phyloP scores from a whole-genome alignment of 2,329 filamentous ascomycete species.

The Fusarium tricinctum region DNA sequence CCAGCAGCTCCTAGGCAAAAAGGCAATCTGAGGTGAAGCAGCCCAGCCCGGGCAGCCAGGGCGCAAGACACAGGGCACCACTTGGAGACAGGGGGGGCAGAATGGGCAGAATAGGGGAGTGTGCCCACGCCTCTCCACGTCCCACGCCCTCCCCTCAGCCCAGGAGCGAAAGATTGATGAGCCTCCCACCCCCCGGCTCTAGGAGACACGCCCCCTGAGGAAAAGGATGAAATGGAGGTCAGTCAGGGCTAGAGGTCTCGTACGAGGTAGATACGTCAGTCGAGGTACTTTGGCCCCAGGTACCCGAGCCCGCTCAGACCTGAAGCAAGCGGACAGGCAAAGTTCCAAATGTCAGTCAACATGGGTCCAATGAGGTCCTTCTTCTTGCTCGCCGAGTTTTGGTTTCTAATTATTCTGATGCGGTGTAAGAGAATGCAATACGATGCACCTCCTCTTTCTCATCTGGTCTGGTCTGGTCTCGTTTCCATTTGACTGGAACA shows the following conservation, averaged over 20 bases:
- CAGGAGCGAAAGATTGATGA: not conserved
- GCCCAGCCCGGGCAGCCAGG: slow-evolving; percentile 48
- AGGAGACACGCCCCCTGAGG: slow-evolving; percentile 30
- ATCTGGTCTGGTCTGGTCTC: slow-evolving; percentile 13
- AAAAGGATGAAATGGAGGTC: slow-evolving; percentile 37
- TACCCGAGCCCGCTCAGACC: slow-evolving; percentile 36
- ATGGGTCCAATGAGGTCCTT: not conserved
- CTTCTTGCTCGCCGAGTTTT: slow-evolving; percentile 1
- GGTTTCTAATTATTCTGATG: slow-evolving; percentile 30
- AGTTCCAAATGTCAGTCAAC: not conserved
- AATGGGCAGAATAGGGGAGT: slow-evolving; percentile 13
- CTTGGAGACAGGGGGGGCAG: slow-evolving; percentile 36
- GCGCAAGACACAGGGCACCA: slow-evolving; percentile 49
- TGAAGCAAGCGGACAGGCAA: slow-evolving; percentile 37
- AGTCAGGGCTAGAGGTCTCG: slow-evolving; percentile 34
- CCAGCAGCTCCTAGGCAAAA: slow-evolving; percentile 43
- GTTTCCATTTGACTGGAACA: slow-evolving; percentile 14
- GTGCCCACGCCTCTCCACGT: slow-evolving; percentile 19
- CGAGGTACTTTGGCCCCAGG: slow-evolving; percentile 45
- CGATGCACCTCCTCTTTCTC: slow-evolving; percentile 13
- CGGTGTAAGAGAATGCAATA: slow-evolving; percentile 38
- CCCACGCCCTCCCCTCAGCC: slow-evolving; percentile 16
- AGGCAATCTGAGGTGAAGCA: slow-evolving; percentile 54
- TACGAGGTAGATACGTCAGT: slow-evolving; percentile 51
- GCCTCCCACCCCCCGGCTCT: not conserved